Base-by-base conservation (phyloP, 2,329 filamentous ascomycete genomes). In the Polychaeton citri region DNA sequence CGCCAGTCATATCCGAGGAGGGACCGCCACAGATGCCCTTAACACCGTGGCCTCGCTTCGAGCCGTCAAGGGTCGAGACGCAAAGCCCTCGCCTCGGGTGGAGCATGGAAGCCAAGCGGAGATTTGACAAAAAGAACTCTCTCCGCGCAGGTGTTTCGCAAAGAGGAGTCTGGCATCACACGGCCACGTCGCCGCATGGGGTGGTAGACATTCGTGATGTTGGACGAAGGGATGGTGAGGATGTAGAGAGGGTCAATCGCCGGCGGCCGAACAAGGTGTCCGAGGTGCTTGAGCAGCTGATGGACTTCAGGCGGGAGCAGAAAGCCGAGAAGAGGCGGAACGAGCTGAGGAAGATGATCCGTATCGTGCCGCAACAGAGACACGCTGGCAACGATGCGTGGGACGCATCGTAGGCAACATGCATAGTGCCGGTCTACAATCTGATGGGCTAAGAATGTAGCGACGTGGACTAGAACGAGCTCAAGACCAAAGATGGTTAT, bases 321-420 rank as follows among this genome's bases (percentile, higher is more conserved):
- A 45, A 36, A 35, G 52, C 48, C 21, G 42, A 51, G 39, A 53
- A 48, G 42, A 42, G 53, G 35, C 42, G 52, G 33, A 45, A 48
- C 38, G 51, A 54, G 19, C 38, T 58, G 37, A 55, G 52, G 48
- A 50, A 40, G 39, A 44, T 46, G 33, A 58, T 58, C 33, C 44
- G 40, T 34, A 44, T 56, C 33, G 45, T 55, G 19, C 44, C 44
- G 24, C n/a, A n/a, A n/a, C n/a, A n/a, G n/a, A n/a, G n/a, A n/a
- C n/a, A n/a, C n/a, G n/a, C n/a, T n/a, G n/a, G n/a, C n/a, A n/a
- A n/a, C n/a, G n/a, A n/a, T n/a, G n/a, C n/a, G n/a, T n/a, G n/a
- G n/a, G n/a, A n/a, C n/a, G n/a, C n/a, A n/a, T n/a, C n/a, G n/a
- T n/a, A n/a, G n/a, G n/a, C n/a, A n/a, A n/a, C n/a, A n/a, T n/a